Conservation (phyloP, 495 filamentous ascomycete species). For the Penicillium flavigenum region DNA sequence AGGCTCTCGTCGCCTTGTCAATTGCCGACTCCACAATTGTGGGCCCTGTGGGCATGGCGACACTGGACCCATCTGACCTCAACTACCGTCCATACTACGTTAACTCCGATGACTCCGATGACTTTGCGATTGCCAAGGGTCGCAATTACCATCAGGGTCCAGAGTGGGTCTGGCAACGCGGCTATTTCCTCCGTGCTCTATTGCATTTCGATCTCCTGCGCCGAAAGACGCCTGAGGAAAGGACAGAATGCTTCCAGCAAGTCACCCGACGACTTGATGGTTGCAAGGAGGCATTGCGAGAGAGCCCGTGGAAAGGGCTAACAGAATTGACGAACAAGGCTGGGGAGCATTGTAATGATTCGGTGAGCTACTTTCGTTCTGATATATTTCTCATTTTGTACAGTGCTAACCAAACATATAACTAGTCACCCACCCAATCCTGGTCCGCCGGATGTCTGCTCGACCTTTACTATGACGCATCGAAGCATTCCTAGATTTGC, state of each 20-base stretch:
- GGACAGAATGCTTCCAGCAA: slow-evolving; percentile 89
- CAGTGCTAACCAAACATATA: slow-evolving; percentile 17
- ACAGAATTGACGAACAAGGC: slow-evolving; percentile 91
- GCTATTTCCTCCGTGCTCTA: slow-evolving; percentile 89
- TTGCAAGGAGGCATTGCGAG: slow-evolving; percentile 74
- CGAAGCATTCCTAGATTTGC: slow-evolving; percentile 28
- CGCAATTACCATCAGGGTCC: slow-evolving; percentile 98
- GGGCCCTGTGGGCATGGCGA: slow-evolving; percentile 93
- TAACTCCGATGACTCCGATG: slow-evolving; percentile 87
- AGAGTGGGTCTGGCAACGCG: slow-evolving; percentile 98
- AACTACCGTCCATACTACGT: slow-evolving; percentile 94
- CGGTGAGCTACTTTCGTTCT: slow-evolving; percentile 56
- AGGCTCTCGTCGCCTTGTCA: slow-evolving; percentile 75
- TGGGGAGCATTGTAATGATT: slow-evolving; percentile 81
- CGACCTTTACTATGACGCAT: slow-evolving; percentile 91
- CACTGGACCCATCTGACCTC: slow-evolving; percentile 84
- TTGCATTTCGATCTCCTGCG: slow-evolving; percentile 84
- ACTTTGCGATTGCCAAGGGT: slow-evolving; percentile 89
- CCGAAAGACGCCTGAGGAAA: slow-evolving; percentile 57
- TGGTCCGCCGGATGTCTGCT: slow-evolving; percentile 94
- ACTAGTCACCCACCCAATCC: slow-evolving; percentile 91
- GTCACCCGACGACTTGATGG: slow-evolving; percentile 77
- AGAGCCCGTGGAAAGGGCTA: slow-evolving; percentile 85
- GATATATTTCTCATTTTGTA: background rate
- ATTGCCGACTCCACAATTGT: slow-evolving; percentile 74